Conservation (phyloP, 768 basidiomycete species). For the Pisolithus microcarpus region DNA sequence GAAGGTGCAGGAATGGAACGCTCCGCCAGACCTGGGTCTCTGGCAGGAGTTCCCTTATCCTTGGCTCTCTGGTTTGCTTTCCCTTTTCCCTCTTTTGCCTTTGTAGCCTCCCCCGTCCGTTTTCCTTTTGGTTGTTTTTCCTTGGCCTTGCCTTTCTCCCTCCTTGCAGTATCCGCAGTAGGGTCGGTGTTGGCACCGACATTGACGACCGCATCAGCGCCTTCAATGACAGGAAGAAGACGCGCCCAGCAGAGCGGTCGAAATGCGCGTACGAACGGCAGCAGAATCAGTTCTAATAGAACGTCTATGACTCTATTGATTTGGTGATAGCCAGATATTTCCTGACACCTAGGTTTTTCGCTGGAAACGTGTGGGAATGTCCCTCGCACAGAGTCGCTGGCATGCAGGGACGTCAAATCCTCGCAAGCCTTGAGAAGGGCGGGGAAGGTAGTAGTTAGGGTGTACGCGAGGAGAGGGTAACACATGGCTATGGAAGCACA, state of each 20-base stretch:
- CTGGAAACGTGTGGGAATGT: too few species aligned
- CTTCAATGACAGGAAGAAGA: constrained; percentile 7
- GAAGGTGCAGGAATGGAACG: not conserved
- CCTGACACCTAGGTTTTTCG: not conserved
- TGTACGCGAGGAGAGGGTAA: constrained; percentile 18
- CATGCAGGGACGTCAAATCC: not conserved
- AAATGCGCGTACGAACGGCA: constrained; percentile 2
- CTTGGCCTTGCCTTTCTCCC: constrained; percentile 2
- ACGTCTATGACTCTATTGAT: not conserved
- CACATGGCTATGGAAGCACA: constrained; percentile 13
- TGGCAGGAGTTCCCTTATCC: not conserved
- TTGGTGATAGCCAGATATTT: not conserved
- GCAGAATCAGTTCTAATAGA: not conserved
- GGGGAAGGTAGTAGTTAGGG: constrained; percentile 17
- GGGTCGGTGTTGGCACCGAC: too few species aligned
- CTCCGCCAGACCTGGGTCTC: too few species aligned
- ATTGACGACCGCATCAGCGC: not conserved
- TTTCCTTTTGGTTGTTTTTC: not conserved
- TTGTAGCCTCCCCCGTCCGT: not conserved
- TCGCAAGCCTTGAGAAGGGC: constrained; percentile 4
- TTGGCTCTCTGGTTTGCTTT: not conserved
- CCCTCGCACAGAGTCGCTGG: not conserved
- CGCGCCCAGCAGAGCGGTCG: constrained; percentile 14
- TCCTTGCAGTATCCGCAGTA: constrained; percentile 1
- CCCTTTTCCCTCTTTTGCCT: not conserved